Base-by-base conservation (phyloP, 108 stramenopile genomes). In the Nannochloropsis gaditana region DNA sequence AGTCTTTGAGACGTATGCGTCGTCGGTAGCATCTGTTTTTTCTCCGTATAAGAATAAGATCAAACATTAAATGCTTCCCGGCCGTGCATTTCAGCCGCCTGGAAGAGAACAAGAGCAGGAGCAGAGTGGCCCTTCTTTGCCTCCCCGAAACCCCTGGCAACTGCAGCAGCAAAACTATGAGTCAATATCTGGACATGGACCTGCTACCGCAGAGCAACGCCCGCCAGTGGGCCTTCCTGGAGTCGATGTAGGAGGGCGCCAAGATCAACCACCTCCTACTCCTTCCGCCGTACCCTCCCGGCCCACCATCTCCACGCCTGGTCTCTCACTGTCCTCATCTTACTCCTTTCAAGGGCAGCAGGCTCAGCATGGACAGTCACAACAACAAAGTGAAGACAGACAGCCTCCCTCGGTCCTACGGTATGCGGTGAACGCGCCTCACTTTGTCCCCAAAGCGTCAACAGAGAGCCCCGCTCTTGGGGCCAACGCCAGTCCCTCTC, bases 101-200 rank as follows among this genome's bases (percentile, higher is more conserved):
- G 59, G 59, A 31, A 31, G 31, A n/a, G 19, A 73, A n/a, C 59
- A 15, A 73, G 19, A 15, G 59, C 59, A 4, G n/a, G 19, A 73
- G 59, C 59, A 73, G n/a, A 15, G n/a, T 4, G 59, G 59, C 59
- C 59, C 15, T 6, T n/a, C 59, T 2, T n/a, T n/a, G 59, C 59
- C 8, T n/a, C 59, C 6, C 6, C 59, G 3, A 73, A 73, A 73
- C 59, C 59, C 59, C 5, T 73, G 59, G 59, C 59, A 73, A 15
- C 31, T 31, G 31, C 59, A 73, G 59, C 59, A 73, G 8, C 59
- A 73, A 3, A 1, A 73, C 1, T n/a, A 73, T n/a, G 19, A 6
- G n/a, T n/a, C 59, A n/a, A 15, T n/a, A 73, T n/a, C 59, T n/a
- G 59, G 59, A n/a, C 59, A n/a, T 73, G 59, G 19, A 73, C 59